Evolutionary conservation across 257 asterid species (phyloP), one percentile per base, ranked within the genome.

Genomic region (Primulina tabacum): DNA sequence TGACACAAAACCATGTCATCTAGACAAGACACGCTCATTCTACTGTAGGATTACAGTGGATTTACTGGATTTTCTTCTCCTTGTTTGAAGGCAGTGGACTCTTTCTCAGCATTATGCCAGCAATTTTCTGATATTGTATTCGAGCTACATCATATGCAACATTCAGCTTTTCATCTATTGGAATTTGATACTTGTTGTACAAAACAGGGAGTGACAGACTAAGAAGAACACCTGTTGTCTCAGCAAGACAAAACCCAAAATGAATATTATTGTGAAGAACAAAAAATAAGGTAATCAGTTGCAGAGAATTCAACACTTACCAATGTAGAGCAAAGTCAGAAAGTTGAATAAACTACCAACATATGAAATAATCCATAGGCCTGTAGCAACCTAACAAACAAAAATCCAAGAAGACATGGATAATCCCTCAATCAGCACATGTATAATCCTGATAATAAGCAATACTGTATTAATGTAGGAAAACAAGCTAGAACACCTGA

Each of bases 281-380:
- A 29, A 21, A 56, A 71, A 26, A 7, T 33, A 28, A 64, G 47
- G 68, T 56, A 50, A 40, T 43, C 6, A 8, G 59, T n/a, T 30
- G 4, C 18, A 63, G 69, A 53, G 47, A 76, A 57, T 35, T 16
- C 47, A 38, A 52, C 4, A 77, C 94, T 83, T 71, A 93, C 99
- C 87, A 67, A 81, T 75, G 77, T 89, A 93, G 64, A 86, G 55
- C 72, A 93, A 78, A 52, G 99, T 84, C 21, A 90, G 87, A 65
- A 89, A 85, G 84, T 76, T 86, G 86, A 85, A 85, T 77, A 87
- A 89, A 76, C 92, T 79, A 32, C 99, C 97, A 65, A 89, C 75
- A 77, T 78, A 89, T n/a, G 97, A 93, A 40, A 84, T 73, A 47
- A 80, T 60, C 95, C 87, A 90, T 81, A 89, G 78, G 62, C 74